Evolutionary conservation across 192 early-diverging fungal species (phyloP), one percentile per base, ranked within the genome.

Genomic region (Backusella psychrophila): DNA sequence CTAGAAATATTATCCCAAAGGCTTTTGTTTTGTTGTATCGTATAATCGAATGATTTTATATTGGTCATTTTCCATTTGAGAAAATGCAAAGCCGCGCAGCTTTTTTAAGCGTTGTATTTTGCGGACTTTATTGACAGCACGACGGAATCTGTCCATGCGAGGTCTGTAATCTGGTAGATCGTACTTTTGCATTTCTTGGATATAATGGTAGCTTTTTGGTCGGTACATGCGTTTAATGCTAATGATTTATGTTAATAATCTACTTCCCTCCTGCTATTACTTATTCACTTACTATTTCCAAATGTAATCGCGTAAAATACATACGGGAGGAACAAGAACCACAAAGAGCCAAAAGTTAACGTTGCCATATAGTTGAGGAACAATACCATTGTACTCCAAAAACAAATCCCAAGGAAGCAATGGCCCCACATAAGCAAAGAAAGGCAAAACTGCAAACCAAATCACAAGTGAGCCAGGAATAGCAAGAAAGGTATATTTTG

Each of bases 171-270:
- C 98, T 26, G 96, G 98, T 74, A 99, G 95, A 84, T 98, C 97
- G 90, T 93, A 96, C 82, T 97, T 98, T 85, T 98, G 94, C 70
- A 99, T 99, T 86, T 99, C 98, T 84, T 98, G 97, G 42, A 98
- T 93, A 78, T 96, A 94, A 79, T 99, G 98, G 82, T 98, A 98
- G 12, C 92, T 88, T 74, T 89, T 79, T 31, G 96, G 87, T 35
- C 89, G 82, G 78, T 93, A 94, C 82, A 93, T 93, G 44, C 96
- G 92, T 70, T 88, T 88, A 29, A 76, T 74, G 63, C 94, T 95
- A 85, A 21, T 17, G 26, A 6, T 34, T 12, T 2, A 46, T 5
- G 9, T 63, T 4, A 63, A 63, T 63, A 63, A 63, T 7, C 12
- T 63, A 23, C 33, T 59, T 1, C 11, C 12, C 26, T 29, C 26